These are phyloP conservation scores for Brasenia schreberi DNA, from an alignment of 164 flowering plant species.

Conservation along the genomic window DNA sequence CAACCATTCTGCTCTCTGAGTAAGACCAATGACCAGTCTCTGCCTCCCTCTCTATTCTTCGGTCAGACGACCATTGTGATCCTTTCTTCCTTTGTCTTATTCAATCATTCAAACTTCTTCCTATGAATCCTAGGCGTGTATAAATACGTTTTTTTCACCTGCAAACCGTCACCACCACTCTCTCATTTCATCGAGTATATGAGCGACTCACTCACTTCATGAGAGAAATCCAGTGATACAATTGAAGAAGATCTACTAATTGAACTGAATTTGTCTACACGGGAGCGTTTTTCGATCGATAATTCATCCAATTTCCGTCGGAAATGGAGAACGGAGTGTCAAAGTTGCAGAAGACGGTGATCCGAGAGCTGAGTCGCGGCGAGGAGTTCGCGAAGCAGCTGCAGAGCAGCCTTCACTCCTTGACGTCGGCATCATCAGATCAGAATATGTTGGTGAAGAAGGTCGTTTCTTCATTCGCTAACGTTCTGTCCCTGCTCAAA, in stretches of 20 bases:
- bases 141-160: neutral
- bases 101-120: neutral
- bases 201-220: neutral
- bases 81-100: no score
- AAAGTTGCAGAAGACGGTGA: conserved; percentile 20
- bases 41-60: neutral
- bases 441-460: conserved; percentile 18
- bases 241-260: neutral
- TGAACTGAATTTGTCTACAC: no score
- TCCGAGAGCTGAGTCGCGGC: conserved; percentile 48
- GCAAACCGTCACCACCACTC: neutral
- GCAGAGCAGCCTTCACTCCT: conserved; percentile 20
- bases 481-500: conserved; percentile 27
- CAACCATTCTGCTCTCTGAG: neutral
- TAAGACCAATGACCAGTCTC: neutral
- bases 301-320: neutral
- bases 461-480: conserved; percentile 31
- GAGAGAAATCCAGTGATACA: neutral
- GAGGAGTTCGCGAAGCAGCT: conserved; percentile 37
- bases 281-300: no score
- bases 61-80: no score
- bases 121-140: neutral
- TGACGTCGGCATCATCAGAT: conserved; percentile 10
- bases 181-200: neutral
- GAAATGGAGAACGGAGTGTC: conserved; percentile 22